A percentile compares a stretch with the other conserved stretches of the same genome.
Conservation (phyloP, 768 basidiomycete species). For the Naganishia vishniacii region DNA sequence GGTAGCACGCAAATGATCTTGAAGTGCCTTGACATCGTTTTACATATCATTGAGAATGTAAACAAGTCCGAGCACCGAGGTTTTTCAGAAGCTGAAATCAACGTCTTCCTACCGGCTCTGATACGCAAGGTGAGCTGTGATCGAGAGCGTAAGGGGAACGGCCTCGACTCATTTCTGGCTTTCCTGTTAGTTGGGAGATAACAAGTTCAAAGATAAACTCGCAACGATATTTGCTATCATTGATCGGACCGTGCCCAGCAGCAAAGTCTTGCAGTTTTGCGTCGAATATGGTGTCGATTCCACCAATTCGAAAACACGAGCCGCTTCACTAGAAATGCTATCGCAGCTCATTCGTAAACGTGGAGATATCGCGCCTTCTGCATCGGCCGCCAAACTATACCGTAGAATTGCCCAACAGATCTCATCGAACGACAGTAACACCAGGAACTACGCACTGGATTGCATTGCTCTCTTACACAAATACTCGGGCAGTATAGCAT, state of each 20-base stretch:
- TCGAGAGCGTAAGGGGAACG: too few species aligned
- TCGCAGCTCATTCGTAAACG: constrained; percentile 70
- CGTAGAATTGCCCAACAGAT: constrained; percentile 27
- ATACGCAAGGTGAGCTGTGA: constrained; percentile 66
- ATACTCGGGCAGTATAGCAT: constrained; percentile 38
- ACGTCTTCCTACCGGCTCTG: constrained; percentile 81
- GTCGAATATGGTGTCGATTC: constrained; percentile 83
- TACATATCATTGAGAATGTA: constrained; percentile 69
- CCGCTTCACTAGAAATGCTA: constrained; percentile 78
- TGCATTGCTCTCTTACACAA: constrained; percentile 45
- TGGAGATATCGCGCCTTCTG: constrained; percentile 50
- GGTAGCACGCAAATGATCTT: constrained; percentile 34
- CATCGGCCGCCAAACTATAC: constrained; percentile 31
- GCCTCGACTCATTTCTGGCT: background rate
- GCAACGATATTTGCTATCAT: constrained; percentile 70
- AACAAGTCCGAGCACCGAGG: constrained; percentile 61
- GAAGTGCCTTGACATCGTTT: constrained; percentile 77
- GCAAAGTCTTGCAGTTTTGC: constrained; percentile 79
- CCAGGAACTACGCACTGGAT: constrained; percentile 41
- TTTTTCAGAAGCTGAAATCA: constrained; percentile 76
- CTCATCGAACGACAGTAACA: constrained; percentile 40
- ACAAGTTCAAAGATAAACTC: constrained; percentile 58
- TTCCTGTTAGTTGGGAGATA: constrained; percentile 73
- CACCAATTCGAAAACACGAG: constrained; percentile 85
- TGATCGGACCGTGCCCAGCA: constrained; percentile 86